Evolutionary conservation across 148 eudicot species (phyloP).

Genomic region (Salicornia ramosissima): DNA sequence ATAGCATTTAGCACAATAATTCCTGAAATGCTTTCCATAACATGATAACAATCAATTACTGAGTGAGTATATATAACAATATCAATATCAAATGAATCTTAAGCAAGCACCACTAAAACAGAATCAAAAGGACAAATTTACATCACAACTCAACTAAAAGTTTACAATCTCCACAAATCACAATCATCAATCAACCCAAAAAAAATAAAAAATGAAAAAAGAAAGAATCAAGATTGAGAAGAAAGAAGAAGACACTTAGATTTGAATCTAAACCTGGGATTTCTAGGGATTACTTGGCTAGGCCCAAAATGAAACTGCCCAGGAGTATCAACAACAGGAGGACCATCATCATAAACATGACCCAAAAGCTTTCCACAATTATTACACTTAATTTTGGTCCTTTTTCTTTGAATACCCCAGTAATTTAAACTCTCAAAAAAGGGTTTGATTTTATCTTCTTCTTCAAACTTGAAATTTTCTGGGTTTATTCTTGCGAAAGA

Average conservation of each 20-base stretch:
- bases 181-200: neutral
- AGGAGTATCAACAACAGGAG: conserved; percentile 40
- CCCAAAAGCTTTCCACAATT: conserved; percentile 54
- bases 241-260: conserved; percentile 43
- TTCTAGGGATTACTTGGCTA: conserved; percentile 71
- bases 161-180: no score
- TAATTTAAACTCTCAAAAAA: conserved; percentile 78
- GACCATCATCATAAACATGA: conserved; percentile 72
- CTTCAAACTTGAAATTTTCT: conserved; percentile 43
- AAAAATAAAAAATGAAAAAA: neutral
- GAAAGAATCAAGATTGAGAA: conserved; percentile 13
- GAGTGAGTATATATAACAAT: no score
- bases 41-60: no score
- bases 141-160: no score
- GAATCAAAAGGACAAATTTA: no score
- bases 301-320: conserved; percentile 78
- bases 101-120: no score
- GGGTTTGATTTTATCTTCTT: conserved; percentile 72
- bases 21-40: no score
- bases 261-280: conserved; percentile 76
- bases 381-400: conserved; percentile 58
- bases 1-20: no score
- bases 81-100: no score
- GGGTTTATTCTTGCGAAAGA: conserved; percentile 68
- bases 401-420: conserved; percentile 83